Evolutionary conservation across 495 filamentous ascomycete species (phyloP), one percentile per base, ranked within the genome.

Genomic region (Halenospora varia): DNA sequence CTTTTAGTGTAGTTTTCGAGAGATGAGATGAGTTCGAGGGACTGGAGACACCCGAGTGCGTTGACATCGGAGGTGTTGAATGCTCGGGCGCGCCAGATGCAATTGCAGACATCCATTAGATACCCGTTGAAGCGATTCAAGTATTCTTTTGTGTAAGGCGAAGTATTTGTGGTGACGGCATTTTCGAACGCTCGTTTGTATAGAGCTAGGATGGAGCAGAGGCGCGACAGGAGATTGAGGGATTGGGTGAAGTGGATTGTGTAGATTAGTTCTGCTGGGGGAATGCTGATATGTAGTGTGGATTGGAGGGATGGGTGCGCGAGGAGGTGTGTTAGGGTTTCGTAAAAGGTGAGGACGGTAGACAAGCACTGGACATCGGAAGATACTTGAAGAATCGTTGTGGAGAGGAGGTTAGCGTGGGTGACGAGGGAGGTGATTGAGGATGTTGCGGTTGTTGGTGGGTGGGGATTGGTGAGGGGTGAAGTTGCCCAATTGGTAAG

Each of bases 71-170:
- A 74, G 1, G 70, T 71, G 42, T 84, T 83, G 26, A 96, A 84
- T 0, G 87, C 91, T 13, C 87, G 85, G 19, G 83, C 84, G 18
- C 89, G 82, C 90, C 92, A 95, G 13, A 96, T 62, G 46, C 89
- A 81, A 64, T 96, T 95, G 74, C 89, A 94, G 41, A 90, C 78
- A 64, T 96, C 92, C 87, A 94, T 94, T 25, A 96, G 78, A 64
- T 87, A 91, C 9, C 87, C 87, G 68, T 96, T 96, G 73, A 94
- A 93, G 19, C 80, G 75, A 42, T 82, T 78, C 51, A 91, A 82
- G 62, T 79, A 82, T 60, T 70, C 72, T 48, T 70, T 76, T 60
- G 73, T 80, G 57, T 73, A 79, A 8, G 24, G 19, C 0, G 18
- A 41, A 11, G 29, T 11, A 17, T 51, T 66, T 2, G 56, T 25